phyloP scores from a whole-genome alignment of 2,329 filamentous ascomycete genomes.

The Ciborinia camelliae region DNA sequence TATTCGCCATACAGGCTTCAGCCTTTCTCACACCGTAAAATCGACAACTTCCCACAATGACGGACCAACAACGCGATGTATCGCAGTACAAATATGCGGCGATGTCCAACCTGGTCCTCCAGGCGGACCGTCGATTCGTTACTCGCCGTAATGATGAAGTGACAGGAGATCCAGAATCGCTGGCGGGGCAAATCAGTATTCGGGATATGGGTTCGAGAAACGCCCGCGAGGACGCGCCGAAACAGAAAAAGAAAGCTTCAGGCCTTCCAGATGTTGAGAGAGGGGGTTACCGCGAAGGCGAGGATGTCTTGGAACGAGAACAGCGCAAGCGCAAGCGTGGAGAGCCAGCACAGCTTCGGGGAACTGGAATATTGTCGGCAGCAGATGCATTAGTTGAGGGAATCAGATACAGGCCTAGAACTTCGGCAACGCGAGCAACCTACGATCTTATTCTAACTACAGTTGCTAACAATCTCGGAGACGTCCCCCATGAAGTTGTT shows the following conservation, averaged over 20 bases:
- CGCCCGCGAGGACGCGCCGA: conserved; percentile 74
- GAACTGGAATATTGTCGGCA: conserved; percentile 75
- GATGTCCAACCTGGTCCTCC: conserved; percentile 99
- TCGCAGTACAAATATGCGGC: conserved; percentile 99
- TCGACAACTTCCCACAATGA: conserved; percentile 50
- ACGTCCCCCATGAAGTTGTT: conserved; percentile 88
- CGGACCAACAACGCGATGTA: conserved; percentile 74
- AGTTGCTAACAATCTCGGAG: conserved; percentile 82
- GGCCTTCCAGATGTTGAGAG: conserved; percentile 69
- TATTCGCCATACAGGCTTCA: conserved; percentile 26
- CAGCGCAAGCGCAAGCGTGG: conserved; percentile 80
- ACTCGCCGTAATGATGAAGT: conserved; percentile 90
- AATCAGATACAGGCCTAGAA: conserved; percentile 86
- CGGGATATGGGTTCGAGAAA: conserved; percentile 90
- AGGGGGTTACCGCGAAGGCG: conserved; percentile 72
- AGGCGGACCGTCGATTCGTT: conserved; percentile 96
- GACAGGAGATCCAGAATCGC: conserved; percentile 94
- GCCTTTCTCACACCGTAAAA: conserved; percentile 30
- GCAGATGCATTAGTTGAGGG: conserved; percentile 87
- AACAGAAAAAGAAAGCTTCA: conserved; percentile 68
- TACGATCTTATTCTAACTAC: conserved; percentile 94
- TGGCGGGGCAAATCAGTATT: conserved; percentile 90
- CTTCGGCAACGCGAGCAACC: conserved; percentile 83
- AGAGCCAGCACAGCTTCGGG: conserved; percentile 66
- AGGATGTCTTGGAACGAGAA: conserved; percentile 78